Evolutionary conservation across 2,329 filamentous ascomycete species (phyloP).

Genomic region (Kalmusia sp.): DNA sequence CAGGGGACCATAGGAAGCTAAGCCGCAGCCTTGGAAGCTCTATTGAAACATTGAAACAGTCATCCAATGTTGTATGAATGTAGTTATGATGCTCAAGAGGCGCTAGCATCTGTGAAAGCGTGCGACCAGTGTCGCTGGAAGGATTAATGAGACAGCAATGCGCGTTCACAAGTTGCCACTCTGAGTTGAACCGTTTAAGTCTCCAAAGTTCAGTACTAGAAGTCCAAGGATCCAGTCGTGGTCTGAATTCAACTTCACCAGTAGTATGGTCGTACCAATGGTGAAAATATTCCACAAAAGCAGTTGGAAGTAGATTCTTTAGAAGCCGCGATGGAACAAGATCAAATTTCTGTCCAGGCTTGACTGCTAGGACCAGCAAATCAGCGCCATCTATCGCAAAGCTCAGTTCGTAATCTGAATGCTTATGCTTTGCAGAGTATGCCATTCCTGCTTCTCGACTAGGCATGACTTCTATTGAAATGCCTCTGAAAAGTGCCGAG

Average conservation of each 20-base stretch:
- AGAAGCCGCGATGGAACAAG: slow-evolving; percentile 47
- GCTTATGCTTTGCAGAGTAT: slow-evolving; percentile 46
- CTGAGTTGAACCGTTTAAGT: slow-evolving; percentile 13
- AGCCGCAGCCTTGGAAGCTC: slow-evolving; percentile 24
- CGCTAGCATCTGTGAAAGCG: slow-evolving; percentile 20
- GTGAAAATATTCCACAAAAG: slow-evolving; percentile 26
- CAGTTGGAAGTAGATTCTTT: slow-evolving; percentile 35
- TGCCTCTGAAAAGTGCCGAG: slow-evolving; percentile 50
- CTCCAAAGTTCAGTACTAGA: slow-evolving; percentile 15
- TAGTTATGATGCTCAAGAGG: slow-evolving; percentile 23
- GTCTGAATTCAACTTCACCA: slow-evolving; percentile 12
- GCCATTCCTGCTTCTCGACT: slow-evolving; percentile 47
- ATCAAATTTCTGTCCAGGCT: slow-evolving; percentile 19
- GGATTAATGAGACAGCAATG: slow-evolving; percentile 12
- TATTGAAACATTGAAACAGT: slow-evolving; percentile 15
- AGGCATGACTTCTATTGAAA: slow-evolving; percentile 54
- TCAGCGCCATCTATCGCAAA: slow-evolving; percentile 41
- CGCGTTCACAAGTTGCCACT: slow-evolving; percentile 24
- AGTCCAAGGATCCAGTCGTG: slow-evolving; percentile 18
- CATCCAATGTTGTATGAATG: slow-evolving; percentile 26
- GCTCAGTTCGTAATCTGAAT: slow-evolving; percentile 35
- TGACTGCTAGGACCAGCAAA: slow-evolving; percentile 31
- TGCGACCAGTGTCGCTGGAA: slow-evolving; percentile 13
- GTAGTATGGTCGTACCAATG: slow-evolving; percentile 35
- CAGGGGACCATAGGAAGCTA: slow-evolving; percentile 14